Conservation (phyloP, 352 stramenopile genomes). For the Globisporangium polare region DNA sequence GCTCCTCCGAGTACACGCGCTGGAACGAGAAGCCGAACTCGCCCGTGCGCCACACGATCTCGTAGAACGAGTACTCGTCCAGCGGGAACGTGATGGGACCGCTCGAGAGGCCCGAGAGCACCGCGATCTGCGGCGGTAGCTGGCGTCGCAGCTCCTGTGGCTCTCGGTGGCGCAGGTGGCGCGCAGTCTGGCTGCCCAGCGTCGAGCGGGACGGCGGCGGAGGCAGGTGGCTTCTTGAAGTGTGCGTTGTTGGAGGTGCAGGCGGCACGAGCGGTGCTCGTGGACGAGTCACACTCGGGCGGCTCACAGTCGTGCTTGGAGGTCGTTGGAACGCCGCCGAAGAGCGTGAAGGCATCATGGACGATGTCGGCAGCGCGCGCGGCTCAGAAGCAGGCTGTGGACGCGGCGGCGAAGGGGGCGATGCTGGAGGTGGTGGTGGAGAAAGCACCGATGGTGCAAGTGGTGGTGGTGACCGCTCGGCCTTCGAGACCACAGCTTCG, state of each 20-base stretch:
- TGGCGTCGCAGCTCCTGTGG: constrained; percentile 50
- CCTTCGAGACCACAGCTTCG: background rate
- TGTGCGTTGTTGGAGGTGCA: constrained; percentile 13
- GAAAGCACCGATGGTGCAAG: background rate
- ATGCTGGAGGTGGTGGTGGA: background rate
- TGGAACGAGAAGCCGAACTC: constrained; percentile 78
- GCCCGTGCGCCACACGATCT: constrained; percentile 51
- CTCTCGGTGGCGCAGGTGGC: constrained; percentile 38
- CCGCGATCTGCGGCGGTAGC: constrained; percentile 55
- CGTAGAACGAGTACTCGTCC: constrained; percentile 49
- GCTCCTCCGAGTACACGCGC: constrained; percentile 54
- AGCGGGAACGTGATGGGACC: constrained; percentile 57
- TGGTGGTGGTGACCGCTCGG: background rate
- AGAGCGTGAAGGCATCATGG: constrained; percentile 3
- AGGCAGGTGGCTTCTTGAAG: background rate
- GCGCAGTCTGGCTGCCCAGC: constrained; percentile 21
- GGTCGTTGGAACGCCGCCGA: constrained; percentile 9
- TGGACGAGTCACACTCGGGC: constrained; percentile 18
- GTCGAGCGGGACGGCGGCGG: constrained; percentile 17
- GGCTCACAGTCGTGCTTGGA: constrained; percentile 11
- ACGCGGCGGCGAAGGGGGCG: background rate
- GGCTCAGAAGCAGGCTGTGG: background rate
- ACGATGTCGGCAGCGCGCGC: background rate
- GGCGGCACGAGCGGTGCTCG: constrained; percentile 19
- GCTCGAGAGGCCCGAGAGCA: constrained; percentile 54